A percentile compares a stretch with the other conserved stretches of the same genome.
phyloP scores from a whole-genome alignment of 106 monocot genomes.

The Dactylorhiza incarnata region DNA sequence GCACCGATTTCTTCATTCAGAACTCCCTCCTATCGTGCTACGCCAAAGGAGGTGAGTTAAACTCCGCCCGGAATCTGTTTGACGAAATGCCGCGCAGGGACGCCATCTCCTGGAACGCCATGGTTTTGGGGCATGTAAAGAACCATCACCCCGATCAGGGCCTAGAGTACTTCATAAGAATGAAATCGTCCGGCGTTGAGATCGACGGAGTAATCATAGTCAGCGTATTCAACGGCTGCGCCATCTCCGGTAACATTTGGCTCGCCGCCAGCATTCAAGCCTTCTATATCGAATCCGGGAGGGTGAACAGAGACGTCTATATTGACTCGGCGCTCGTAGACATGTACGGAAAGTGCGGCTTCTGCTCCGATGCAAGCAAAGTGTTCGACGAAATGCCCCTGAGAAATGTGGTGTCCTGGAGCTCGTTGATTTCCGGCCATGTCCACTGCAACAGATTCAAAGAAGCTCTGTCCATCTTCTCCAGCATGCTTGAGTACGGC shows the following conservation, averaged over 20 bases:
- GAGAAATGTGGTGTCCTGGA: slow-evolving; percentile 46
- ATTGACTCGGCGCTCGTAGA: slow-evolving; percentile 38
- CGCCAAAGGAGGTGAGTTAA: slow-evolving; percentile 21
- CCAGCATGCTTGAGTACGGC: slow-evolving; percentile 3
- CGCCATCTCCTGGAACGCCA: slow-evolving; percentile 40
- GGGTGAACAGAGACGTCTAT: slow-evolving; percentile 8
- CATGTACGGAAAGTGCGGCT: slow-evolving; percentile 31
- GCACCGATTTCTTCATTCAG: not conserved
- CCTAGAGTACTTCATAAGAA: slow-evolving; percentile 1
- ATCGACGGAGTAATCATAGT: not conserved
- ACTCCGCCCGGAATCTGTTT: slow-evolving; percentile 24
- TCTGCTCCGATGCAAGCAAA: slow-evolving; percentile 13
- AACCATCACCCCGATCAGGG: not conserved
- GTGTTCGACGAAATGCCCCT: slow-evolving; percentile 29
- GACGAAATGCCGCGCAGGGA: slow-evolving; percentile 26
- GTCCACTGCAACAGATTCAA: slow-evolving; percentile 16
- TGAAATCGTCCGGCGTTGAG: not conserved
- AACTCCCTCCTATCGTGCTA: slow-evolving; percentile 44
- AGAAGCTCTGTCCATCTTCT: slow-evolving; percentile 6
- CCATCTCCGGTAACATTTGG: not conserved
- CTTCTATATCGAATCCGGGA: slow-evolving; percentile 12
- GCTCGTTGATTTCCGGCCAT: slow-evolving; percentile 30
- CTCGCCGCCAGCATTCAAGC: slow-evolving; percentile 7
- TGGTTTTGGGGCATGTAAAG: slow-evolving; percentile 37
- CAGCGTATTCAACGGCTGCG: slow-evolving; percentile 9